Percentiles rank a stretch among this genome's conserved stretches.
These are phyloP conservation scores for Aspergillus carbonarius DNA, from an alignment of 2,329 filamentous ascomycete species.

Conservation along the genomic window DNA sequence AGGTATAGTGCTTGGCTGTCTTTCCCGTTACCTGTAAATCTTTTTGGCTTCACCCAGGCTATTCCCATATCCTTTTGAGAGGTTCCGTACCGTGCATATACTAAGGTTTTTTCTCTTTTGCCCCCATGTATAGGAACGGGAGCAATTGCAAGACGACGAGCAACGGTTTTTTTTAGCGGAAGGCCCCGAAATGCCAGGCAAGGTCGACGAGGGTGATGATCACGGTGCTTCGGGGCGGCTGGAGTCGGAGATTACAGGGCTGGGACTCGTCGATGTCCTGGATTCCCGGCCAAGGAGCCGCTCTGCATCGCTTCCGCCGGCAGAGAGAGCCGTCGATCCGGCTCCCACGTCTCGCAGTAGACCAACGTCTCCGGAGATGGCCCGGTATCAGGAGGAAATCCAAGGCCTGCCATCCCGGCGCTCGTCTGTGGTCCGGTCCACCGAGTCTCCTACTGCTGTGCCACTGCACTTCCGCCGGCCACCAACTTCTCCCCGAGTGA, in stretches of 20 bases:
- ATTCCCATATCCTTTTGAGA: conserved; percentile 20
- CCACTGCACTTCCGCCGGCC: conserved; percentile 57
- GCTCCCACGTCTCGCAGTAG: conserved; percentile 34
- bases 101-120: conserved; percentile 31
- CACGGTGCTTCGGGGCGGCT: conserved; percentile 48
- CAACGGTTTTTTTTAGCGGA: conserved; percentile 63
- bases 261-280: conserved; percentile 23
- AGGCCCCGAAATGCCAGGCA: conserved; percentile 59
- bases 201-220: conserved; percentile 40
- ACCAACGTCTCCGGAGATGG: conserved; percentile 32
- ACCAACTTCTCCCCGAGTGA: conserved; percentile 46
- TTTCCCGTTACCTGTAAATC: conserved; percentile 30
- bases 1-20: conserved; percentile 41
- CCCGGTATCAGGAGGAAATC: conserved; percentile 13
- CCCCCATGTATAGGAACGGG: conserved; percentile 35
- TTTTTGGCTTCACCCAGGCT: conserved; percentile 22
- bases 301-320: conserved; percentile 33
- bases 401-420: conserved; percentile 24
- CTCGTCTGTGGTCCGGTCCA: conserved; percentile 29
- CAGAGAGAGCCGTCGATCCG: conserved; percentile 29
- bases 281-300: conserved; percentile 35
- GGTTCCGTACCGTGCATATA: conserved; percentile 28
- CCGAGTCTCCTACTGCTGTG: conserved; percentile 54
- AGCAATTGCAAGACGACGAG: conserved; percentile 36
- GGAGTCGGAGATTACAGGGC: conserved; percentile 20